Evolutionary conservation across 139 green algal species (phyloP), one percentile per base, ranked within the genome.

Genomic region (Closterium sp.): DNA sequence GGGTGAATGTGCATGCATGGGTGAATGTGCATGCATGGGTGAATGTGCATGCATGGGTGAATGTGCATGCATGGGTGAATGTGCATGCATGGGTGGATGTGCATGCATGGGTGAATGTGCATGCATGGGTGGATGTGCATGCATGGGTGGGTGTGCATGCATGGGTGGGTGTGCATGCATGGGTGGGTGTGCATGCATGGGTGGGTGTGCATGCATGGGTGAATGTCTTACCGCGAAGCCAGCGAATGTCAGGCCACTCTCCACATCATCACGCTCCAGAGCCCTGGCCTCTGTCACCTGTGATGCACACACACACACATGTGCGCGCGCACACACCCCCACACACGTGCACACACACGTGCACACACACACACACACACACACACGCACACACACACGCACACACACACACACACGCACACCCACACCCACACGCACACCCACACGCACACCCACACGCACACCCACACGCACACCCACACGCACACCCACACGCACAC

Each of bases 181-280:
- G 1, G 1, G 11, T 70, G 45, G 1, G 5, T 70, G 45, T 70
- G 45, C 45, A 70, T 79, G 62, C 19, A 24, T 27, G 17, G 0
- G 2, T 79, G 62, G 62, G n/a, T n/a, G 17, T 79, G 38, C 38
- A 22, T 79, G 62, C n/a, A n/a, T 70, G 50, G 4, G 50, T 13
- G 50, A 13, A 79, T 79, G 62, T 79, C 11, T 94, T 30, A 94
- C 91, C 27, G 93, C 93, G 13, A 95, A 94, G 29, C 93, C 93
- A 88, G 50, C 89, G 38, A 95, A 94, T 27, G n/a, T 88, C 31
- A 95, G 93, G 79, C 87, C 29, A 28, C 28, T 91, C 38, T 95
- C 93, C 29, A 89, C 42, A 32, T 93, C 45, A 7, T 93, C 93
- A 11, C 93, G 91, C n/a, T 94, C 85, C 22, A 93, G 11, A 34